These are phyloP conservation scores for Protomyces inundatus DNA, from an alignment of 1,139 yeast genomes.

Conservation along the genomic window DNA sequence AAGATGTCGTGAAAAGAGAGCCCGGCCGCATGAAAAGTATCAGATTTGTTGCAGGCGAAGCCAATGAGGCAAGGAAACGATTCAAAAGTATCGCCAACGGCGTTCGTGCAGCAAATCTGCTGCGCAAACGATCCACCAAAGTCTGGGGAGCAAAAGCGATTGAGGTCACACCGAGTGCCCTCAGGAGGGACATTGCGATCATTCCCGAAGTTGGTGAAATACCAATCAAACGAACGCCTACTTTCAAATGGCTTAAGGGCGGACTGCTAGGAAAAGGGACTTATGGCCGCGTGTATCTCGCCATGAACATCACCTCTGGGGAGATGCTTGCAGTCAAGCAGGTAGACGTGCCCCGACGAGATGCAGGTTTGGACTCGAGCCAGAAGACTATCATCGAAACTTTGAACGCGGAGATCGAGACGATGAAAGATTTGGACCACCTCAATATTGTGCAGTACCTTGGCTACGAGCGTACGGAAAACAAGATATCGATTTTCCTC, in stretches of 20 bases:
- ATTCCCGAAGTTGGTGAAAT: not conserved
- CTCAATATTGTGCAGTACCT: conserved; percentile 89
- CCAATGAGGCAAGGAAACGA: conserved; percentile 55
- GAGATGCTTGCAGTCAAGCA: conserved; percentile 99
- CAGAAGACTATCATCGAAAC: conserved; percentile 42
- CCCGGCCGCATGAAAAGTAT: conserved; percentile 68
- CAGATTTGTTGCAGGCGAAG: conserved; percentile 88
- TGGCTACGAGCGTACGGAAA: conserved; percentile 29
- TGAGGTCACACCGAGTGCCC: conserved; percentile 74
- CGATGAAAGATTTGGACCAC: conserved; percentile 91
- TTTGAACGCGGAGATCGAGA: conserved; percentile 82
- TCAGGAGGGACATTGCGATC: not conserved
- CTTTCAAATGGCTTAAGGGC: conserved; percentile 95
- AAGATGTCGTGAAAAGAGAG: not conserved
- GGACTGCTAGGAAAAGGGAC: conserved; percentile 95
- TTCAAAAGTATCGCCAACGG: conserved; percentile 37
- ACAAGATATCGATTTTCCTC: conserved; percentile 38
- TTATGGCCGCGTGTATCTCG: conserved; percentile 91
- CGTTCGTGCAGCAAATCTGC: conserved; percentile 29
- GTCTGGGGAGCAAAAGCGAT: conserved; percentile 96
- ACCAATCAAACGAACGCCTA: conserved; percentile 8
- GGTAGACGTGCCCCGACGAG: conserved; percentile 60
- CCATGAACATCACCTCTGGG: conserved; percentile 91
- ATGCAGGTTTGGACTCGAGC: conserved; percentile 42
- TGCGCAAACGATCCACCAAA: conserved; percentile 63